Conservation (phyloP, 176 grass and related monocot genomes). For the Zea luxurians region DNA sequence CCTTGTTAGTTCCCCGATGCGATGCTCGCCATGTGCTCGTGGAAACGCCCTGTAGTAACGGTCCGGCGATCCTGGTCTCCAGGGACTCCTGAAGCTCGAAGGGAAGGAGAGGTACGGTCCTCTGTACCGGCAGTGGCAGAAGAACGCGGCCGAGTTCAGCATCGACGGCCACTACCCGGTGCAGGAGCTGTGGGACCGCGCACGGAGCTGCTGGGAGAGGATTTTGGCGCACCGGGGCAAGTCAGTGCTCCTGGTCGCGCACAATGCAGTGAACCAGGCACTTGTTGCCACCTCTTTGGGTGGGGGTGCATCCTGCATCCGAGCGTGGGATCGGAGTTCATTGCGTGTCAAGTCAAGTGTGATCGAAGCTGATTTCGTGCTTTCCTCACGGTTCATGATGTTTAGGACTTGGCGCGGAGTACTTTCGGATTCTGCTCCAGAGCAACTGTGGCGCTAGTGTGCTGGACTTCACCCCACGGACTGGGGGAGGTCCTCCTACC, state of each 20-base stretch:
- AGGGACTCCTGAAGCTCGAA: constrained; percentile 87
- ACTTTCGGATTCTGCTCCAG: constrained; percentile 85
- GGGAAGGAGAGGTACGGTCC: constrained; percentile 73
- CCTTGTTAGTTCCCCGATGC: neutral
- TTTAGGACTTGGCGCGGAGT: constrained; percentile 67
- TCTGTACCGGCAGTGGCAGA: constrained; percentile 69
- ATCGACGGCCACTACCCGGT: constrained; percentile 91
- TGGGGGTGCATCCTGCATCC: constrained; percentile 24
- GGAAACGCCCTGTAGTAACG: neutral
- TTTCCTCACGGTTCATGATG: neutral
- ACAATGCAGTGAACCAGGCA: constrained; percentile 91
- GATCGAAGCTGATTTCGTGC: neutral
- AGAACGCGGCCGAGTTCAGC: constrained; percentile 64
- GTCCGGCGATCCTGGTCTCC: neutral
- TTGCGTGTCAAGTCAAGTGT: neutral
- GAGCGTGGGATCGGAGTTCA: neutral
- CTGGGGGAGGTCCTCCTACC: constrained; percentile 45
- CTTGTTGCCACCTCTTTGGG: constrained; percentile 82
- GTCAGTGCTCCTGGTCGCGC: constrained; percentile 89
- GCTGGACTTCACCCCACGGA: constrained; percentile 73
- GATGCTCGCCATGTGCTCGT: constrained; percentile 1
- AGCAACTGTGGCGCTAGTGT: constrained; percentile 92
- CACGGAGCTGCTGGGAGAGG: constrained; percentile 73
- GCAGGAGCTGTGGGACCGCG: constrained; percentile 71
- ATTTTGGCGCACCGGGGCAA: constrained; percentile 73